phyloP scores from a whole-genome alignment of 805 yeast genomes.

The Candida takata region DNA sequence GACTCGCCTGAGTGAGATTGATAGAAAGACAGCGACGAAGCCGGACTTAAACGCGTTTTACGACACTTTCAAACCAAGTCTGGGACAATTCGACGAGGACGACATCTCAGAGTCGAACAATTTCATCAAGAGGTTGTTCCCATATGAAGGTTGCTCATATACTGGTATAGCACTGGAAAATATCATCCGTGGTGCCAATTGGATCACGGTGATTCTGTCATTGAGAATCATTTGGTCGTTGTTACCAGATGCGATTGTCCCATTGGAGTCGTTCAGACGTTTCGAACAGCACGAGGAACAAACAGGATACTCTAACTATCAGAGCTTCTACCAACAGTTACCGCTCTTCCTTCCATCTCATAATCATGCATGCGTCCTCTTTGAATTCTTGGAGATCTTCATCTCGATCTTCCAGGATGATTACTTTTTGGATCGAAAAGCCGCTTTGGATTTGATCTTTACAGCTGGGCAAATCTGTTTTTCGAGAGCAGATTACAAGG shows the following conservation, averaged over 20 bases:
- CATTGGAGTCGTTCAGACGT: slow-evolving; percentile 28
- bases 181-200: slow-evolving; percentile 19
- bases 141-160: slow-evolving; percentile 31
- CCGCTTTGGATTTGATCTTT: slow-evolving; percentile 27
- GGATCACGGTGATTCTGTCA: slow-evolving; percentile 24
- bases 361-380: slow-evolving; percentile 28
- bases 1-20: slow-evolving; percentile 16
- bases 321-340: slow-evolving; percentile 27
- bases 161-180: slow-evolving; percentile 25
- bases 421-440: slow-evolving; percentile 24
- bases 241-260: slow-evolving; percentile 29
- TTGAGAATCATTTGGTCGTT: slow-evolving; percentile 29
- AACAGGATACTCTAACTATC: slow-evolving; percentile 20
- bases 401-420: slow-evolving; percentile 27
- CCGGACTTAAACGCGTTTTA: slow-evolving; percentile 15
- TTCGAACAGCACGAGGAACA: slow-evolving; percentile 22
- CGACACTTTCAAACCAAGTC: slow-evolving; percentile 30
- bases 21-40: slow-evolving; percentile 14
- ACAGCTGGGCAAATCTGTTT: slow-evolving; percentile 33
- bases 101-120: slow-evolving; percentile 24
- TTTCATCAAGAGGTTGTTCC: slow-evolving; percentile 27
- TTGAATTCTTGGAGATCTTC: slow-evolving; percentile 31
- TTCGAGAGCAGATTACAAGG: slow-evolving; percentile 20
- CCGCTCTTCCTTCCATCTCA: slow-evolving; percentile 29
- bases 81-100: slow-evolving; percentile 27